Base-by-base conservation (phyloP, 129 eudicot species). In the Scalesia atractyloides region DNA sequence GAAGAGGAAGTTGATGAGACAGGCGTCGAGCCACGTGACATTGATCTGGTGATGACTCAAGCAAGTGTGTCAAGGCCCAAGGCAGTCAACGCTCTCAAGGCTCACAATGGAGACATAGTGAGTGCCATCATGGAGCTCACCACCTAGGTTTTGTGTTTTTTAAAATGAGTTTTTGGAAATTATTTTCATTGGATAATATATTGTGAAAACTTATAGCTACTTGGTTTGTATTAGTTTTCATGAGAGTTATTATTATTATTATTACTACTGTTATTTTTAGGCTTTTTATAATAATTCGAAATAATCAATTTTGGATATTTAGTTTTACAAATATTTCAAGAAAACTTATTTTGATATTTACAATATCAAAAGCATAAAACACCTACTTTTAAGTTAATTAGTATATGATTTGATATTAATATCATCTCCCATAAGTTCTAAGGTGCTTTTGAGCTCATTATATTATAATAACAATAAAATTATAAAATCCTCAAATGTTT, bases 1-100 rank as follows among this genome's bases (percentile, higher is more conserved):
- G 97, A 91, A 52, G 97, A 88, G 77, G 97, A 91, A 79, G 78
- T 91, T 3, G 97, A 91, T 57, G 97, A 91, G 59, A 81, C 87
- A 0, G 96, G 86, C 14, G 89, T 88, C 1, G 88, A 85, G 81
- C 76, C 83, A 48, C 91, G 91, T n/a, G 96, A 88, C 83, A 81
- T 88, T 70, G 96, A 88, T 48, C 49, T 88, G 85, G 91, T 88
- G 44, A 85, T 85, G 88, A 88, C 95, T 26, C 95, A 88, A 62
- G 95, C 95, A 50, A 84, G 91, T 2, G 97, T 91, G 52, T 73
- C 92, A 4, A 88, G 84, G 84, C 26, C 79, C 49, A 91, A 88
- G 79, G 92, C 96, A 12, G 92, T 91, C 22, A 88, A 82, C 79
- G 97, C 97, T 56, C 90, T 91, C 63, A 88, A 86, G 87, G 62